A percentile compares a stretch with the other conserved stretches of the same genome.
Evolutionary conservation across 2,329 filamentous ascomycete species (phyloP).

Genomic region (Claviceps sorghi): DNA sequence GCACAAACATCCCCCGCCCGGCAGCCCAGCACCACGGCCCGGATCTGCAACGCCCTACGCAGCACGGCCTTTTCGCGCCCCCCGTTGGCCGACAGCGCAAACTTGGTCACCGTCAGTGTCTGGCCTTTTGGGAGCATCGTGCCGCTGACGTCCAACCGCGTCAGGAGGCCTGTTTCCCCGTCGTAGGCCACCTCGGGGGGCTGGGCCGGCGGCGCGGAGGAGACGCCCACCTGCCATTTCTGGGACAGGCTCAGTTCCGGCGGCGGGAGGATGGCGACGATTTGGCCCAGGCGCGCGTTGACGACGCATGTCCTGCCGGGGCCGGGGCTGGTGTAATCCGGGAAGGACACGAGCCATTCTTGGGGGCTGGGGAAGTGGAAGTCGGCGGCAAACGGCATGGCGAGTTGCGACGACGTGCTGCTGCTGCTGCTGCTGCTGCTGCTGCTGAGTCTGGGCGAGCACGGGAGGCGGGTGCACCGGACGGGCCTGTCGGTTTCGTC

Average conservation of each 20-base stretch:
- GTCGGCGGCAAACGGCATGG: background rate
- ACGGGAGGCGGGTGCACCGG: background rate
- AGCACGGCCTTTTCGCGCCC: conserved; percentile 2
- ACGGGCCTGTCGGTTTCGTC: background rate
- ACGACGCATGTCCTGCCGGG: conserved; percentile 4
- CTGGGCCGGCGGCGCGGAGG: background rate
- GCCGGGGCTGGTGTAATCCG: conserved; percentile 2
- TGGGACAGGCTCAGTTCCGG: conserved; percentile 3
- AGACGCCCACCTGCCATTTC: conserved; percentile 4
- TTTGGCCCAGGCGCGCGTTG: conserved; percentile 5
- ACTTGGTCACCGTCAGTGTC: conserved; percentile 3
- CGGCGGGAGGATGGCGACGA: conserved; percentile 1
- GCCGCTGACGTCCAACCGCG: conserved; percentile 1
- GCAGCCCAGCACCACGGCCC: conserved; percentile 1
- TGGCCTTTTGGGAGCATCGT: conserved; percentile 1
- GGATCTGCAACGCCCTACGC: conserved; percentile 2
- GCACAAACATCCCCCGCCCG: conserved; percentile 1
- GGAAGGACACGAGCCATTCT: conserved; percentile 6
- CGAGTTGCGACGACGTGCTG: background rate
- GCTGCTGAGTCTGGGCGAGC: background rate
- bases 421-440: background rate
- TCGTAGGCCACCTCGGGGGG: background rate
- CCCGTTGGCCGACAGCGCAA: conserved; percentile 4
- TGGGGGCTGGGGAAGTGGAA: conserved; percentile 4
- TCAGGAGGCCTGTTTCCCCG: conserved; percentile 1